phyloP scores from a whole-genome alignment of 768 basidiomycete genomes.

The Hypsizygus marmoreus region DNA sequence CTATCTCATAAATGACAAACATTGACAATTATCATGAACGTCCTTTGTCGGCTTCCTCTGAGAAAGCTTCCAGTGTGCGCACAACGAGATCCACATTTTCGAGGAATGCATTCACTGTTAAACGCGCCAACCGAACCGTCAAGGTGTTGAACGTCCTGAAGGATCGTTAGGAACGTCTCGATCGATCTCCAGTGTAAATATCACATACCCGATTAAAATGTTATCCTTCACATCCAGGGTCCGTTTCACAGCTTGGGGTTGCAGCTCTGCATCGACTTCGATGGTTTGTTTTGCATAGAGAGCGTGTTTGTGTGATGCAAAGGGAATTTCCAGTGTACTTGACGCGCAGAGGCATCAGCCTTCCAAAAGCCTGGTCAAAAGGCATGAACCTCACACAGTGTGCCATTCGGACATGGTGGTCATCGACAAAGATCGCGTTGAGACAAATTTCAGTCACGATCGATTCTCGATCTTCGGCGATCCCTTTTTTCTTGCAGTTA shows the following conservation, averaged over 20 bases:
- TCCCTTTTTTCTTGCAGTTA: background rate
- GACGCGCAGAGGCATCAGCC: slow-evolving; percentile 5
- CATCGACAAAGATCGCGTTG: slow-evolving; percentile 6
- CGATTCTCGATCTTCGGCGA: background rate
- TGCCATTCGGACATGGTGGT: slow-evolving; percentile 44
- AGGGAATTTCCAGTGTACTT: slow-evolving; percentile 76
- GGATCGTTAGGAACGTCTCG: slow-evolving; percentile 9
- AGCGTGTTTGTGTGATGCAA: slow-evolving; percentile 74
- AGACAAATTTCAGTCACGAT: background rate
- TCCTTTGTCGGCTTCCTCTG: slow-evolving; percentile 56
- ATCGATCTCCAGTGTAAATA: background rate
- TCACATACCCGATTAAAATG: slow-evolving; percentile 73
- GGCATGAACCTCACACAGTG: slow-evolving; percentile 44
- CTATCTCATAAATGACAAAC: too few relatives aligned
- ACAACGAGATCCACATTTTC: slow-evolving; percentile 88
- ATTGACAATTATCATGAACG: slow-evolving; percentile 12
- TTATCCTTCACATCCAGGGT: slow-evolving; percentile 66
- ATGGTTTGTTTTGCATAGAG: slow-evolving; percentile 80
- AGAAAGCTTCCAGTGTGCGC: slow-evolving; percentile 81
- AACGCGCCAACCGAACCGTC: slow-evolving; percentile 82
- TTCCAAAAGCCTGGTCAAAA: background rate
- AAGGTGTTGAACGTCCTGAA: slow-evolving; percentile 71
- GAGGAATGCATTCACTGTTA: slow-evolving; percentile 83
- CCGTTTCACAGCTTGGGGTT: slow-evolving; percentile 77
- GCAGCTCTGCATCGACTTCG: slow-evolving; percentile 84